These are phyloP conservation scores for Boletus vermiculosoides DNA, from an alignment of 768 basidiomycete genomes.

Conservation along the genomic window DNA sequence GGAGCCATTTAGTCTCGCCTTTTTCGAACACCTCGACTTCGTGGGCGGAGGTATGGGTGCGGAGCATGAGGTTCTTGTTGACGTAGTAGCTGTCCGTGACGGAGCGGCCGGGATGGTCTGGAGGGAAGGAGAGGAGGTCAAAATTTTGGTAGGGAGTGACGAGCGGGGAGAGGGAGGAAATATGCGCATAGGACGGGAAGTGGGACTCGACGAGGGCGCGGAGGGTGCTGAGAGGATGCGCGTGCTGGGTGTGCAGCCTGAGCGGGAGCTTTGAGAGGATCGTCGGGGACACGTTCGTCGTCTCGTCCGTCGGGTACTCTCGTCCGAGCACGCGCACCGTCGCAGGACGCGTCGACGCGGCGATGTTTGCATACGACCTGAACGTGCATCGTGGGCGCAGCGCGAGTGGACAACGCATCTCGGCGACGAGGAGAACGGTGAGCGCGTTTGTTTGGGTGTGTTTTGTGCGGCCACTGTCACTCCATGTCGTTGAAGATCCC, in stretches of 20 bases:
- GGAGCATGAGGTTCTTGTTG: constrained; percentile 86
- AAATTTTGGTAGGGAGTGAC: constrained; percentile 93
- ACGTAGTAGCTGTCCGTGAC: constrained; percentile 95
- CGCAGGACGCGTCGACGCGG: constrained; percentile 7
- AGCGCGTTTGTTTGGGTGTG: constrained; percentile 23
- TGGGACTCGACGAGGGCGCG: constrained; percentile 82
- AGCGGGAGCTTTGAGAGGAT: constrained; percentile 80
- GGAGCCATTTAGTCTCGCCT: constrained; percentile 80
- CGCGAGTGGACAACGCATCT: constrained; percentile 16
- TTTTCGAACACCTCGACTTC: constrained; percentile 87
- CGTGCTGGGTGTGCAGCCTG: constrained; percentile 69
- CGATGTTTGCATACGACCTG: constrained; percentile 16
- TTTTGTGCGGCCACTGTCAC: constrained; percentile 3
- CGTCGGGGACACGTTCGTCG: constrained; percentile 82
- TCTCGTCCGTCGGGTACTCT: constrained; percentile 70
- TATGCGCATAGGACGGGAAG: constrained; percentile 68
- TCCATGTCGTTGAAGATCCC: constrained; percentile 20
- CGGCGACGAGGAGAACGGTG: not conserved
- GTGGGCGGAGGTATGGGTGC: constrained; percentile 98
- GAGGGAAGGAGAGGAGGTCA: constrained; percentile 92
- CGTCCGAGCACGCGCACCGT: constrained; percentile 56
- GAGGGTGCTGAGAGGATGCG: constrained; percentile 86
- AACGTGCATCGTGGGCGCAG: constrained; percentile 6
- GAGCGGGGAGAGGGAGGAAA: constrained; percentile 80
- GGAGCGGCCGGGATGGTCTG: constrained; percentile 90